Evolutionary conservation across 768 basidiomycete species (phyloP), one percentile per base, ranked within the genome.

Genomic region (Serendipita vermifera): DNA sequence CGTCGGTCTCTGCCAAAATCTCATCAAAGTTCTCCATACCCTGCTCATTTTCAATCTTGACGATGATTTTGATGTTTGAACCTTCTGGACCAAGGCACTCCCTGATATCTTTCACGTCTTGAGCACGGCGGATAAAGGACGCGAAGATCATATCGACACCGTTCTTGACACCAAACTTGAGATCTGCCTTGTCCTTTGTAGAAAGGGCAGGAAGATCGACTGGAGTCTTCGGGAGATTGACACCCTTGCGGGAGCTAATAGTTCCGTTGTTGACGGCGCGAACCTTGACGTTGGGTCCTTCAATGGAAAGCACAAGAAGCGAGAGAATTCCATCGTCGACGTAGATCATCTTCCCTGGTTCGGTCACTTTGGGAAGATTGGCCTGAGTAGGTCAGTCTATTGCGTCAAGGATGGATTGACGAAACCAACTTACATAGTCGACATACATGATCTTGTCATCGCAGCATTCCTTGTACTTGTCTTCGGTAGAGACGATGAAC

Each of bases 31-130:
- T 98, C 64, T 83, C 81, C 41, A 99, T 88, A 69, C 96, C 96
- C 72, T 99, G 96, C 70, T 97, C 89, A 72, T 99, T 99, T 73
- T 99, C 96, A 62, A 99, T 98, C 73, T 99, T 99, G 73, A 94
- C 92, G 63, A 99, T 97, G 69, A 99, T 91, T 73, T 97, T 98
- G 77, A 99, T 92, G 73, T 73, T 83, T 56, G 90, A 87, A 57
- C 96, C 96, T 54, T 91, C 92, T 32, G 93, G 84, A 46, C 96
- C 96, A 62, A 99, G 83, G 60, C 93, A 88, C 51, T 81, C 77
- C 62, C 92, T 86, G 69, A 99, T 98, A 64, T 96, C 89, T 61
- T 74, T 77, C 67, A 99, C 93, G 68, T 99, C 96, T 64, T 96
- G 78, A 26, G 81, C 94, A 57, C 87, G 83, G 59, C 96, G 91